Evolutionary conservation across 139 green algal species (phyloP), one percentile per base, ranked within the genome.

Genomic region (Chlamydomonas applanata): DNA sequence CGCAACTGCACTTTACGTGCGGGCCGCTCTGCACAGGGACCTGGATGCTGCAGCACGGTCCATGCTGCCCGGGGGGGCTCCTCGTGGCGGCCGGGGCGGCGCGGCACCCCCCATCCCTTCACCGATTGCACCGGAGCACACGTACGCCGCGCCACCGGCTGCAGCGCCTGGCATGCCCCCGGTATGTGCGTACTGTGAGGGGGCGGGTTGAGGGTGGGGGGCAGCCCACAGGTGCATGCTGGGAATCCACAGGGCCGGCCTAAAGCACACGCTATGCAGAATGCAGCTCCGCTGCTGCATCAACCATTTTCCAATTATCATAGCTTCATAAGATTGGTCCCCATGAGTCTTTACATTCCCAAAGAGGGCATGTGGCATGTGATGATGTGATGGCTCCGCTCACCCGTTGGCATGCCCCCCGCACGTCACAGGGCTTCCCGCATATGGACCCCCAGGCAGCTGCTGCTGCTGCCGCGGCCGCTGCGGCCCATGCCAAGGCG

Each of bases 361-460:
- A n/a, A n/a, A n/a, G n/a, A n/a, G n/a, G n/a, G n/a, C n/a, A n/a
- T n/a, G n/a, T n/a, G n/a, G n/a, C n/a, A n/a, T n/a, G n/a, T n/a
- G n/a, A n/a, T n/a, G n/a, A n/a, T n/a, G n/a, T n/a, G n/a, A n/a
- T n/a, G n/a, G n/a, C n/a, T n/a, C n/a, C n/a, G n/a, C n/a, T n/a
- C n/a, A n/a, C n/a, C n/a, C n/a, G n/a, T n/a, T n/a, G n/a, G n/a
- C n/a, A n/a, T n/a, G n/a, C n/a, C n/a, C n/a, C n/a, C n/a, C n/a
- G n/a, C n/a, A n/a, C n/a, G n/a, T n/a, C n/a, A n/a, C 14, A 24
- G 57, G 14, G 57, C 25, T 25, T 17, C 57, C 9, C 57, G 3
- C 54, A 64, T 49, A 61, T 65, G n/a, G 74, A 81, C 75, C 69
- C 75, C 5, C 75, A 76, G 35, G 68, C 75, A 29, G 75, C 75